Evolutionary conservation across 139 green algal species (phyloP).

Genomic region (Ettlia oleoabundans): DNA sequence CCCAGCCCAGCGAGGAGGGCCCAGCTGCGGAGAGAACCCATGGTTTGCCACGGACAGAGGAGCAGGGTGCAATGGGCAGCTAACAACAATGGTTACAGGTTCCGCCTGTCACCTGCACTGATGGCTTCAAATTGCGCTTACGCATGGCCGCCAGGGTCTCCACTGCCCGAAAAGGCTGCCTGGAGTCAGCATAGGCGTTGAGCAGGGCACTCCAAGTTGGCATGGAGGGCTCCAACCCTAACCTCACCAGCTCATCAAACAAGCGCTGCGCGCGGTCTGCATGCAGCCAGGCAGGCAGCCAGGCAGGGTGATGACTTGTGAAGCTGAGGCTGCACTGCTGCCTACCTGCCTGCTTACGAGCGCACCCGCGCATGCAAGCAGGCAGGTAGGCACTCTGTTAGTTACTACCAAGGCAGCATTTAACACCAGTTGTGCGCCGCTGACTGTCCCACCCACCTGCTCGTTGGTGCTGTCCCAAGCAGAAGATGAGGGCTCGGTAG

Average conservation of each 20-base stretch:
- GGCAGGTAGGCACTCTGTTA: too few species aligned
- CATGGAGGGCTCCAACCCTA: background rate
- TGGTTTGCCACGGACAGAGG: too few species aligned
- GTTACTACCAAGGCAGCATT: too few species aligned
- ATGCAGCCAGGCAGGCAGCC: background rate
- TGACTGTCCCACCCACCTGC: background rate
- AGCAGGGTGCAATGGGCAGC: background rate
- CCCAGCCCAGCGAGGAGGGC: too few species aligned
- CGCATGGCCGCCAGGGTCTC: slow-evolving; percentile 5
- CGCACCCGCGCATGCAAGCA: too few species aligned
- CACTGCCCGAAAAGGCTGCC: slow-evolving; percentile 1
- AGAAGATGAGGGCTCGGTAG: slow-evolving; percentile 32
- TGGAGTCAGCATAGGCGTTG: slow-evolving; percentile 43
- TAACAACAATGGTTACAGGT: background rate
- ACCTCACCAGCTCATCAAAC: slow-evolving; percentile 32
- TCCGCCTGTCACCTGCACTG: background rate
- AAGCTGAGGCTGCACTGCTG: too few species aligned
- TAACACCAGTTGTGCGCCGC: background rate
- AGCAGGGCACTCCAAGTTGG: slow-evolving; percentile 33
- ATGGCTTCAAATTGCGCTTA: background rate
- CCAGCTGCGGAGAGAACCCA: too few species aligned
- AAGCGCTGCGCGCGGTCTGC: slow-evolving; percentile 12
- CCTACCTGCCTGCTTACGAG: too few species aligned
- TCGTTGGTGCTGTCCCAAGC: slow-evolving; percentile 6
- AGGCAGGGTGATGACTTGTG: too few species aligned